Evolutionary conservation across 2,329 filamentous ascomycete species (phyloP).

Genomic region (Aspergillus niger): DNA sequence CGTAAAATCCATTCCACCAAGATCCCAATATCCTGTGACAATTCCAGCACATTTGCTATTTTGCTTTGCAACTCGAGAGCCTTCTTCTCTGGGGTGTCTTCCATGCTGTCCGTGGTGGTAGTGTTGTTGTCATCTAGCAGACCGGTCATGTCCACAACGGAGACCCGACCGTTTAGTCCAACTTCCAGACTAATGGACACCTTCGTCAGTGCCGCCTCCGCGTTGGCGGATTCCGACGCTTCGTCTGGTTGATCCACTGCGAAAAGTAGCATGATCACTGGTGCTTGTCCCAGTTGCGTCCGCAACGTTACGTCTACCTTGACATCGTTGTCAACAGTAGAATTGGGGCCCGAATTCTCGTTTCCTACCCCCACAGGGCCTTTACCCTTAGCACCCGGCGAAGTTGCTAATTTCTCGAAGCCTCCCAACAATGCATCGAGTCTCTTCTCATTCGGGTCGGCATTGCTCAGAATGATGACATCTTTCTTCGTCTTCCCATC

Average conservation of each 20-base stretch:
- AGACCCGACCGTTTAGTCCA: slow-evolving; percentile 44
- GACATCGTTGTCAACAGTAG: slow-evolving; percentile 26
- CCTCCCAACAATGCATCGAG: slow-evolving; percentile 55
- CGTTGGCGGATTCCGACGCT: slow-evolving; percentile 9
- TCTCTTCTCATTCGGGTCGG: slow-evolving; percentile 51
- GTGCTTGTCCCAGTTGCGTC: slow-evolving; percentile 41
- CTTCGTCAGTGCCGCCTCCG: slow-evolving; percentile 21
- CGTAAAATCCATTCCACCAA: slow-evolving; percentile 48
- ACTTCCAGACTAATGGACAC: slow-evolving; percentile 43
- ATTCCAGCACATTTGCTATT: slow-evolving; percentile 43
- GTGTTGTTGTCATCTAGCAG: slow-evolving; percentile 26
- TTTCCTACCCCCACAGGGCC: neutral
- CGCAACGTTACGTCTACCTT: slow-evolving; percentile 43
- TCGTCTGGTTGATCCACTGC: slow-evolving; percentile 24
- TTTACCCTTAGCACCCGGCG: slow-evolving; percentile 8
- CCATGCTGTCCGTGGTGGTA: slow-evolving; percentile 16
- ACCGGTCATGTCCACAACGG: slow-evolving; percentile 42
- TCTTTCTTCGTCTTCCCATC: slow-evolving; percentile 18
- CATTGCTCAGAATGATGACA: slow-evolving; percentile 43
- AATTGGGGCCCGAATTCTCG: neutral
- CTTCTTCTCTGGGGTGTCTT: slow-evolving; percentile 23
- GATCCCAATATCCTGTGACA: slow-evolving; percentile 48
- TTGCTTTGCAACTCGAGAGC: slow-evolving; percentile 33
- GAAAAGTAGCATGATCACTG: slow-evolving; percentile 42
- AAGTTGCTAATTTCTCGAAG: slow-evolving; percentile 8